A percentile compares a stretch with the other conserved stretches of the same genome.
Conservation (phyloP, 208 protist species). For the Trypanosoma avium region DNA sequence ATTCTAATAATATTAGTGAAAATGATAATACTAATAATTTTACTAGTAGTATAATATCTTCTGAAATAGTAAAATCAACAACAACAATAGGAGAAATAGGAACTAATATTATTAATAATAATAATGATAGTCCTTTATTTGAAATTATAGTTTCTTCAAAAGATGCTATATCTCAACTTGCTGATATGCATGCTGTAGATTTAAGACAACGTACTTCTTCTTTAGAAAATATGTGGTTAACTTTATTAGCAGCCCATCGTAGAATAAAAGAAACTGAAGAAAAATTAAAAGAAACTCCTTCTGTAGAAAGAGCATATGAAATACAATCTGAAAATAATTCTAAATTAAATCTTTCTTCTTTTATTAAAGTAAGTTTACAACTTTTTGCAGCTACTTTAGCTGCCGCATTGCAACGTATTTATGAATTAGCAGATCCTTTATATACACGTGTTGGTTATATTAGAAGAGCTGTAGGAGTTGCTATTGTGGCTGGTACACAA, state of each 20-base stretch:
- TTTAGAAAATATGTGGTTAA: conserved; percentile 21
- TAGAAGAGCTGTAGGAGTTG: conserved; percentile 12
- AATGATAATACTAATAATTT: not conserved
- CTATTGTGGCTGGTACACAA: conserved; percentile 27
- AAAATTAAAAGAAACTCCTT: not conserved
- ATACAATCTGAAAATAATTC: not conserved
- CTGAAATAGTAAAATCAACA: too few species aligned
- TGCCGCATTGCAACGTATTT: conserved; percentile 7
- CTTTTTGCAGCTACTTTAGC: conserved; percentile 15
- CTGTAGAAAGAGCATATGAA: not conserved
- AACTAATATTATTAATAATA: not conserved
- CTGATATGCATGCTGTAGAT: conserved; percentile 16
- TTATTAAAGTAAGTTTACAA: conserved; percentile 21
- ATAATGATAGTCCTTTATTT: conserved; percentile 27
- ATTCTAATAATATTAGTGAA: not conserved
- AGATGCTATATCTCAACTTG: conserved; percentile 18
- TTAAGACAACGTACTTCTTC: not conserved
- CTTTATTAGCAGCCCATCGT: conserved; percentile 14
- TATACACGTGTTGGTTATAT: conserved; percentile 26
- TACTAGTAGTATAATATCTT: not conserved
- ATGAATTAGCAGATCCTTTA: conserved; percentile 18
- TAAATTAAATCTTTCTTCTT: conserved; percentile 11
- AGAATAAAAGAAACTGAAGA: not conserved
- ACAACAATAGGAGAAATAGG: too few species aligned
- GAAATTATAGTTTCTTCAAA: conserved; percentile 19